Percentiles rank a stretch among this genome's conserved stretches.
Conservation (phyloP, 176 grass and related monocot species). For the Carex littledalei region DNA sequence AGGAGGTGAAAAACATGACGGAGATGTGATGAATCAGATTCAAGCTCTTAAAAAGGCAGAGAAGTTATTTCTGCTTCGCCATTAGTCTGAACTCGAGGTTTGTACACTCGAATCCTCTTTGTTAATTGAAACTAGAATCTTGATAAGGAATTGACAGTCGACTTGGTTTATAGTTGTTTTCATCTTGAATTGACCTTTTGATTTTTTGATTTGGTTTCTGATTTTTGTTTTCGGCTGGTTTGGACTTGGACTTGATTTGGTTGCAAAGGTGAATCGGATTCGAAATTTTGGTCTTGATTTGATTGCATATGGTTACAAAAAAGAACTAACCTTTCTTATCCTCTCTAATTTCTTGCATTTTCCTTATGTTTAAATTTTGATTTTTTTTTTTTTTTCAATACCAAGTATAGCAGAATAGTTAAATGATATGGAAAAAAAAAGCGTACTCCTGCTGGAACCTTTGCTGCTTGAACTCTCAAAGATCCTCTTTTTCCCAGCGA, state of each 20-base stretch:
- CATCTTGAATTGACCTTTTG: background rate
- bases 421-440: background rate
- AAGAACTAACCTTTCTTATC: background rate
- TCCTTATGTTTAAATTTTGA: background rate
- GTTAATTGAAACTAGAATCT: background rate
- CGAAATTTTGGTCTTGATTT: background rate
- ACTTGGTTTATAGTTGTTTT: background rate
- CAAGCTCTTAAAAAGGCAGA: background rate
- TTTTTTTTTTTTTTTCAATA: background rate
- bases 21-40: background rate
- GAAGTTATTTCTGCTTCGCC: background rate
- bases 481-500: slow-evolving; percentile 15
- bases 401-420: background rate
- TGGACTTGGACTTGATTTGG: background rate
- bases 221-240: background rate
- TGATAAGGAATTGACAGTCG: background rate
- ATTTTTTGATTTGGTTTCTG: background rate
- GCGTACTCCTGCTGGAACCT: slow-evolving; percentile 63
- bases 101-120: background rate
- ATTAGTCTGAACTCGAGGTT: background rate
- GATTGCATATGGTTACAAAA: background rate
- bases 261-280: background rate
- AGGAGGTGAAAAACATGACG: too few species aligned
- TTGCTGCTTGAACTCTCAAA: slow-evolving; percentile 43
- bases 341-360: background rate